Conservation (phyloP, 305 asterid genomes). For the Fraxinus nigra region DNA sequence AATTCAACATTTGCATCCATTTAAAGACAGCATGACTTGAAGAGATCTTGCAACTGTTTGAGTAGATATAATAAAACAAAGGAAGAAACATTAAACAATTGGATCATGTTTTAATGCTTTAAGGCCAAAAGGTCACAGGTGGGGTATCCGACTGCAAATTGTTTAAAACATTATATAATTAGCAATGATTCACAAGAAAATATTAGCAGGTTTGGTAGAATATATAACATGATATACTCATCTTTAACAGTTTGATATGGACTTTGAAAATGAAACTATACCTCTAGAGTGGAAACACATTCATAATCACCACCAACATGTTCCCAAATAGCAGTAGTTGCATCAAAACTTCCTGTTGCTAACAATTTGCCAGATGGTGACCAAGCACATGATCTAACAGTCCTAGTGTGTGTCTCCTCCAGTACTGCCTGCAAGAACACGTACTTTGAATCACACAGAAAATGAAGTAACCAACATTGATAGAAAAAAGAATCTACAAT, state of each 20-base stretch:
- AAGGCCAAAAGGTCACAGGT: background rate
- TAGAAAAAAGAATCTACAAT: background rate
- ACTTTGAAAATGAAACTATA: slow-evolving; percentile 7
- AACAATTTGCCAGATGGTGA: slow-evolving; percentile 62
- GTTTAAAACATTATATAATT: background rate
- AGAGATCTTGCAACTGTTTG: background rate
- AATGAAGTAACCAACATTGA: background rate
- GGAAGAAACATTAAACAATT: background rate
- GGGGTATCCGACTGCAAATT: background rate
- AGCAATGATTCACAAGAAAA: background rate
- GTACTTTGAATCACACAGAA: background rate
- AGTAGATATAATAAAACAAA: background rate
- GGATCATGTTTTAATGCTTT: background rate
- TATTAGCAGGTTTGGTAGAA: background rate
- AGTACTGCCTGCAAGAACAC: slow-evolving; percentile 59
- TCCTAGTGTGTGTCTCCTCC: slow-evolving; percentile 83
- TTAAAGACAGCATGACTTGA: background rate
- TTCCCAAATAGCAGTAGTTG: slow-evolving; percentile 85
- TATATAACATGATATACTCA: background rate
- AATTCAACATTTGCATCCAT: slow-evolving; percentile 6
- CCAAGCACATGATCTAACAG: slow-evolving; percentile 96
- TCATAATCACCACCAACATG: slow-evolving; percentile 61
- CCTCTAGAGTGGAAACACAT: slow-evolving; percentile 88
- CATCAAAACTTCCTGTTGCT: slow-evolving; percentile 95
- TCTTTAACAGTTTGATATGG: background rate